Conservation (phyloP, 805 yeast species). For the Grigorovia jiainica region DNA sequence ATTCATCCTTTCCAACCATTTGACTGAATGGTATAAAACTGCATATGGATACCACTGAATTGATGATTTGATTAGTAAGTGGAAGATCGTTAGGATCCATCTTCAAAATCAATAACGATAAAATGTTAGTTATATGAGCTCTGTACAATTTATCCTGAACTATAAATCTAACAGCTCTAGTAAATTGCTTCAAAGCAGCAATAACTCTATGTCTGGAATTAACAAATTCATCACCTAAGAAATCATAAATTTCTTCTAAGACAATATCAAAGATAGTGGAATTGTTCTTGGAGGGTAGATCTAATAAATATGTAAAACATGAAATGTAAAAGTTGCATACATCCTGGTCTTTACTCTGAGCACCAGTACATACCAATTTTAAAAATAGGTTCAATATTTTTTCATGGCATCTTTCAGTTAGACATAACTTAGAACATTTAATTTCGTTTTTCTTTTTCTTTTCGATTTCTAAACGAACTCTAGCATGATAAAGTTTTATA, state of each 20-base stretch:
- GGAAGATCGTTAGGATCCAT: constrained; percentile 81
- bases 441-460: constrained; percentile 35
- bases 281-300: constrained; percentile 40
- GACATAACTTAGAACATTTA: constrained; percentile 8
- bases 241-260: constrained; percentile 66
- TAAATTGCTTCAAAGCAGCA: constrained; percentile 60
- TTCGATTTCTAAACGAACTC: constrained; percentile 25
- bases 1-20: constrained; percentile 34
- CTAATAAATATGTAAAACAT: constrained; percentile 54
- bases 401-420: constrained; percentile 30
- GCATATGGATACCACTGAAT: constrained; percentile 60
- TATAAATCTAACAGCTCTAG: constrained; percentile 58
- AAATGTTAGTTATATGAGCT: constrained; percentile 67
- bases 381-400: constrained; percentile 38
- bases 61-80: constrained; percentile 59
- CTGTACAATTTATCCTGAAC: constrained; percentile 54
- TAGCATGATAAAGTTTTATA: constrained; percentile 48
- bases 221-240: constrained; percentile 51
- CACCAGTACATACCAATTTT: constrained; percentile 48
- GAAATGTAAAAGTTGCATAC: constrained; percentile 50
- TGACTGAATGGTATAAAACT: constrained; percentile 65
- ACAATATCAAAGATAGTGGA: constrained; percentile 41
- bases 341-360: constrained; percentile 62
- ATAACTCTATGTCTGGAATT: constrained; percentile 72
- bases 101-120: constrained; percentile 65